Base-by-base conservation (phyloP, 805 yeast species). In the Kurtzmaniella fragi region DNA sequence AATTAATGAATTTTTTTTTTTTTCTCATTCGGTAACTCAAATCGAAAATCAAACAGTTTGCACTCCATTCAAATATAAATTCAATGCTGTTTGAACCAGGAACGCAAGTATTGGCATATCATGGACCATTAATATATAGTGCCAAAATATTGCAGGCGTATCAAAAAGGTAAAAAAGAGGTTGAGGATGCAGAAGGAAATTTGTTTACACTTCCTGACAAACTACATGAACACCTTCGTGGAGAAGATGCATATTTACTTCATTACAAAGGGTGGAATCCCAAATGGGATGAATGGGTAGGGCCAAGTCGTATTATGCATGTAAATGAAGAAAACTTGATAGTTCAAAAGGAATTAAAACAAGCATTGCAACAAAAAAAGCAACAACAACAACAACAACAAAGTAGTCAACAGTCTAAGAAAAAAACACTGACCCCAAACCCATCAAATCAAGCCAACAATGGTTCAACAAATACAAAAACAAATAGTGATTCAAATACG, bases 241-340 rank as follows among this genome's bases (percentile, higher is more conserved):
- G 53, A 4, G 41, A 45, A n/a, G 48, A 57, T 34, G 54, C 80
- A 25, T 90, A 79, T 60, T 80, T 70, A 48, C 77, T 91, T 13
- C 99, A 93, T 55, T 91, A 91, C 61, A 84, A 82, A 49, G 98
- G 99, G 2, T 91, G 99, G 99, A 91, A 90, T 53, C 62, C 82
- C 13, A 80, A 89, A 42, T 91, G 96, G 96, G 98, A 91, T 56
- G 99, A 91, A 59, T 91, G 99, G 99, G 91, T 91, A 1, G 73
- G 76, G 1, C 59, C 62, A 6, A 80, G 77, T 30, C 64, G 98
- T 28, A 73, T 91, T 5, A 66, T 86, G 52, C 82, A 78, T 45
- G 71, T 70, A 53, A 84, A 74, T 36, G 82, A 78, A 25, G 95
- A 83, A 46, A 88, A 84, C 52, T 49, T 83, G 38, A 64, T 71